These are phyloP conservation scores for Candida silvatica DNA, from an alignment of 805 yeast species.

Conservation along the genomic window DNA sequence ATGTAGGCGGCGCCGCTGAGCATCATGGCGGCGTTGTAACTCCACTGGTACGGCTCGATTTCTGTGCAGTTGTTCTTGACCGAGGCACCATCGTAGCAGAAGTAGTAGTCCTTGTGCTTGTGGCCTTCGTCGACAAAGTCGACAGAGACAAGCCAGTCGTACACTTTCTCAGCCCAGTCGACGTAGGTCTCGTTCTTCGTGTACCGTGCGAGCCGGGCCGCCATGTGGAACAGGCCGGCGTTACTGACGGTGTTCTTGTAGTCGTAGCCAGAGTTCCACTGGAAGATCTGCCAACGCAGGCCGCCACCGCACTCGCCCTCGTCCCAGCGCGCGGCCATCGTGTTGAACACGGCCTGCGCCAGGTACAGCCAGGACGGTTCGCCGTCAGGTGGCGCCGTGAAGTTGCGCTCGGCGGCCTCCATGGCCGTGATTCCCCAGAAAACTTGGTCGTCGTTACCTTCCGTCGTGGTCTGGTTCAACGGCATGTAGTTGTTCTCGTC, in stretches of 20 bases:
- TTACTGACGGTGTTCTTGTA: conserved; percentile 90
- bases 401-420: conserved; percentile 87
- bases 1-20: conserved; percentile 75
- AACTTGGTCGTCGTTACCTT: conserved; percentile 97
- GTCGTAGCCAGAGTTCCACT: conserved; percentile 91
- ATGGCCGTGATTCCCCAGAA: conserved; percentile 94
- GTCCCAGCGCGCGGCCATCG: conserved; percentile 92
- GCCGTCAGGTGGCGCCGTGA: conserved; percentile 54
- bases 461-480: conserved; percentile 78
- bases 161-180: conserved; percentile 66
- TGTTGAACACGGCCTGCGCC: conserved; percentile 85
- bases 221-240: conserved; percentile 81
- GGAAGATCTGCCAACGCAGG: conserved; percentile 90
- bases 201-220: conserved; percentile 79
- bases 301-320: conserved; percentile 71
- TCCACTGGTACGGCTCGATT: conserved; percentile 62
- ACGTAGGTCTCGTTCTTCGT: conserved; percentile 67
- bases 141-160: conserved; percentile 68
- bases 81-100: conserved; percentile 64
- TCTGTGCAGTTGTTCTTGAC: conserved; percentile 52
- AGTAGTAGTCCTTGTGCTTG: conserved; percentile 25
- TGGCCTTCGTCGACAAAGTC: conserved; percentile 35
- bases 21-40: conserved; percentile 78
- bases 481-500: conserved; percentile 76
- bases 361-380: conserved; percentile 73